These are phyloP conservation scores for Suhomyces guaymorum DNA, from an alignment of 1,139 yeast species.

Conservation along the genomic window DNA sequence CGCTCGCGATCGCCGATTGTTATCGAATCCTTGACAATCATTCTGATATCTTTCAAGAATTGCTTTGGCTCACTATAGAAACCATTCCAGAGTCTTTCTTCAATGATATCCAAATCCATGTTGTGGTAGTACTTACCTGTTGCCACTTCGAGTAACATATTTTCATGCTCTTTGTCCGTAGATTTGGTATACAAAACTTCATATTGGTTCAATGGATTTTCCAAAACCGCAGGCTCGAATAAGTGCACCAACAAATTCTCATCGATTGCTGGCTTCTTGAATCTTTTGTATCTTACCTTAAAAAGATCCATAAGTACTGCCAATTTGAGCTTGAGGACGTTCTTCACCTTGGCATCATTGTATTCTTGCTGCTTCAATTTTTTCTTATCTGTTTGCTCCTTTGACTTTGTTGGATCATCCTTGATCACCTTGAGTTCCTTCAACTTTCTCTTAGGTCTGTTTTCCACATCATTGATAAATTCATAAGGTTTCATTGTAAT, in stretches of 20 bases:
- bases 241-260: slow-evolving; percentile 71
- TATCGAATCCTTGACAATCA: slow-evolving; percentile 78
- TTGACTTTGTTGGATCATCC: slow-evolving; percentile 13
- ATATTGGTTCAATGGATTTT: slow-evolving; percentile 42
- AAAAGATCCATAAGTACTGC: slow-evolving; percentile 89
- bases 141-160: slow-evolving; percentile 75
- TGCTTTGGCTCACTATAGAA: slow-evolving; percentile 92
- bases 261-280: slow-evolving; percentile 87
- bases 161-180: slow-evolving; percentile 50
- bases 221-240: slow-evolving; percentile 56
- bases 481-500: slow-evolving; percentile 68
- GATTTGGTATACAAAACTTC: slow-evolving; percentile 55
- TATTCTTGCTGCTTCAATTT: slow-evolving; percentile 56
- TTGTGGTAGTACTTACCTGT: slow-evolving; percentile 76
- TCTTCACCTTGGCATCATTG: slow-evolving; percentile 79
- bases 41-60: slow-evolving; percentile 77
- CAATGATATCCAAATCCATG: slow-evolving; percentile 92
- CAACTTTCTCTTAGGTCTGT: slow-evolving; percentile 52
- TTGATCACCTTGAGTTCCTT: slow-evolving; percentile 35
- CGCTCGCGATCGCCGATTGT: slow-evolving; percentile 82
- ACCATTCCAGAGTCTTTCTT: slow-evolving; percentile 96
- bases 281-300: slow-evolving; percentile 82
- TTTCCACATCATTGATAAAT: slow-evolving; percentile 51
- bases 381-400: slow-evolving; percentile 27
- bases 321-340: slow-evolving; percentile 77